These are phyloP conservation scores for Hanseniaspora jakobsenii DNA, from an alignment of 805 yeast genomes.

Conservation along the genomic window DNA sequence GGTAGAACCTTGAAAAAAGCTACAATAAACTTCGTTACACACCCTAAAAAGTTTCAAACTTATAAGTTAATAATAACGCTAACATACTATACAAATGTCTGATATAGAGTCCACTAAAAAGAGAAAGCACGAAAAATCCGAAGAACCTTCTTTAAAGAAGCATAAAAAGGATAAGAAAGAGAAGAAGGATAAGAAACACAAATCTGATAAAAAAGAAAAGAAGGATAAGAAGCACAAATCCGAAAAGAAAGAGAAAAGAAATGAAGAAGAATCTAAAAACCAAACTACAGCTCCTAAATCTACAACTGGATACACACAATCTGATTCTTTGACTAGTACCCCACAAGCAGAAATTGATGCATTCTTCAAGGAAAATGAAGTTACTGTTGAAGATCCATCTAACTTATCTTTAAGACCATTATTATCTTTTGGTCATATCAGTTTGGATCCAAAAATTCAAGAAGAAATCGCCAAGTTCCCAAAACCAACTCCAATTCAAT, in stretches of 20 bases:
- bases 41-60: too few relatives aligned
- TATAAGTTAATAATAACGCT: too few relatives aligned
- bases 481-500: slow-evolving; percentile 91
- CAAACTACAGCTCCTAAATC: slow-evolving; percentile 12
- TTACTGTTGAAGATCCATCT: slow-evolving; percentile 60
- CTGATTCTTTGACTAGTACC: slow-evolving; percentile 30
- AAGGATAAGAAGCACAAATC: slow-evolving; percentile 33
- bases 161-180: slow-evolving; percentile 29
- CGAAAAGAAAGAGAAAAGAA: slow-evolving; percentile 30
- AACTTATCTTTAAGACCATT: slow-evolving; percentile 50
- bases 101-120: slow-evolving; percentile 32
- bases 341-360: slow-evolving; percentile 47
- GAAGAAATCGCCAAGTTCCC: slow-evolving; percentile 59
- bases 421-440: slow-evolving; percentile 51
- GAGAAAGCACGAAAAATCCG: slow-evolving; percentile 29
- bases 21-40: too few relatives aligned
- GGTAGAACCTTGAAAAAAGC: too few relatives aligned
- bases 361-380: slow-evolving; percentile 61
- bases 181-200: slow-evolving; percentile 25
- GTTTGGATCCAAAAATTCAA: slow-evolving; percentile 44
- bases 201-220: slow-evolving; percentile 27
- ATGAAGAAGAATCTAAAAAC: slow-evolving; percentile 31
- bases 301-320: slow-evolving; percentile 30
- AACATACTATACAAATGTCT: too few relatives aligned
- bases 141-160: slow-evolving; percentile 23